phyloP scores from a whole-genome alignment of 768 basidiomycete genomes.

The Arthromyces matolae region DNA sequence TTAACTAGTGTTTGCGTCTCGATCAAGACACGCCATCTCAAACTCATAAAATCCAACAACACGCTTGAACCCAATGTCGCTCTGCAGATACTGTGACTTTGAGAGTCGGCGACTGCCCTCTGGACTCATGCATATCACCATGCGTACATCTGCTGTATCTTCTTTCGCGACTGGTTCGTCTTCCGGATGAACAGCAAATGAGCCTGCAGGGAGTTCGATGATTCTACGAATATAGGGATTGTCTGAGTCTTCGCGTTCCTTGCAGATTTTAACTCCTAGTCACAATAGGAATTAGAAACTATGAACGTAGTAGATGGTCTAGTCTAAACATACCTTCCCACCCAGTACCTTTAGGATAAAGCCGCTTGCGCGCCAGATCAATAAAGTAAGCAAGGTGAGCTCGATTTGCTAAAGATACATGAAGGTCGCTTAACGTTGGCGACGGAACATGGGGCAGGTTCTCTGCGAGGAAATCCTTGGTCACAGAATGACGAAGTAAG shows the following conservation, averaged over 20 bases:
- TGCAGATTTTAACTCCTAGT: background rate
- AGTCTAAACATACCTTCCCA: conserved; percentile 6
- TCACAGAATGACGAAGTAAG: conserved; percentile 20
- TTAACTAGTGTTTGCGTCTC: background rate
- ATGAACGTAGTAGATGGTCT: background rate
- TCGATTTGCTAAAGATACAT: conserved; percentile 24
- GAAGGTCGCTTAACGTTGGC: conserved; percentile 21
- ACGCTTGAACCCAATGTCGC: conserved; percentile 25
- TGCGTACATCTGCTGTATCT: conserved; percentile 13
- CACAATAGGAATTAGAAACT: background rate
- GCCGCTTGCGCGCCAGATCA: background rate
- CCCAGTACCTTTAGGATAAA: conserved; percentile 19
- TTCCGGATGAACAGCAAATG: background rate
- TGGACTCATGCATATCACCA: conserved; percentile 23
- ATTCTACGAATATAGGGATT: background rate
- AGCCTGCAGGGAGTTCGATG: background rate
- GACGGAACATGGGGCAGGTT: conserved; percentile 9
- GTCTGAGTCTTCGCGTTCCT: background rate
- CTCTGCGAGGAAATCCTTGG: conserved; percentile 10
- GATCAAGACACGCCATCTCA: conserved; percentile 15
- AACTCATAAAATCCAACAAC: conserved; percentile 25
- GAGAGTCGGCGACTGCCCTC: conserved; percentile 18
- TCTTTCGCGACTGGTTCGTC: background rate
- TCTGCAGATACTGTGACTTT: conserved; percentile 20
- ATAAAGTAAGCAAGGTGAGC: conserved; percentile 20